phyloP scores from a whole-genome alignment of 176 grass and related monocot species.

The Secale cereale region DNA sequence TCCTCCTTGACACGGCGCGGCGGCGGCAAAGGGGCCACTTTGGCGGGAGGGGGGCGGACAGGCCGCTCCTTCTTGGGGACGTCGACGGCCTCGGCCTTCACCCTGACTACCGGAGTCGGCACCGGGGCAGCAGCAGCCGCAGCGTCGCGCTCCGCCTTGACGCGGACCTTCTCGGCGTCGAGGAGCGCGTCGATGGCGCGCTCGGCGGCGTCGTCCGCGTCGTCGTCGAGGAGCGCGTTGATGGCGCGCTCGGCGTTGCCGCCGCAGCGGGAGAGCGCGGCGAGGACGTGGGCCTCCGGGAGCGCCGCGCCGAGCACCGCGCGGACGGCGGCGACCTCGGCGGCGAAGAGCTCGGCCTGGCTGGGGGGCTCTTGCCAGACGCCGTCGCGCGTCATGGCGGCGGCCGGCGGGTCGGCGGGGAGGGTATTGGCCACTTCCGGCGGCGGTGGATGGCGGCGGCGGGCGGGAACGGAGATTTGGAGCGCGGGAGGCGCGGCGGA shows the following conservation, averaged over 20 bases:
- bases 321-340: slow-evolving; percentile 54
- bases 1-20: background rate
- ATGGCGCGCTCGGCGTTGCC: slow-evolving; percentile 59
- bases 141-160: slow-evolving; percentile 38
- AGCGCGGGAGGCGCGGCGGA: background rate
- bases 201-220: background rate
- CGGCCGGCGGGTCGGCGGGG: background rate
- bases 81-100: slow-evolving; percentile 15
- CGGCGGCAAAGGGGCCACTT: background rate
- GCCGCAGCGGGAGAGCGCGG: slow-evolving; percentile 52
- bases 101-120: background rate
- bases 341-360: slow-evolving; percentile 47
- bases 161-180: background rate
- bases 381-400: slow-evolving; percentile 8
- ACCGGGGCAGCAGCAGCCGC: background rate
- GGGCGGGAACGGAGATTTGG: background rate
- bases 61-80: background rate
- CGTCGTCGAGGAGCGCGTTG: slow-evolving; percentile 60
- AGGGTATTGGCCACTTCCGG: background rate
- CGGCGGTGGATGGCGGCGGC: background rate
- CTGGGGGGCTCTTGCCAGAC: slow-evolving; percentile 22
- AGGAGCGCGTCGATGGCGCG: background rate
- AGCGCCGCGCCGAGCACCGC: slow-evolving; percentile 40
- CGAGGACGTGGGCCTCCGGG: slow-evolving; percentile 28
- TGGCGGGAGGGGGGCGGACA: background rate